Evolutionary conservation across 352 stramenopile species (phyloP).

Genomic region (Pythium dissimile): DNA sequence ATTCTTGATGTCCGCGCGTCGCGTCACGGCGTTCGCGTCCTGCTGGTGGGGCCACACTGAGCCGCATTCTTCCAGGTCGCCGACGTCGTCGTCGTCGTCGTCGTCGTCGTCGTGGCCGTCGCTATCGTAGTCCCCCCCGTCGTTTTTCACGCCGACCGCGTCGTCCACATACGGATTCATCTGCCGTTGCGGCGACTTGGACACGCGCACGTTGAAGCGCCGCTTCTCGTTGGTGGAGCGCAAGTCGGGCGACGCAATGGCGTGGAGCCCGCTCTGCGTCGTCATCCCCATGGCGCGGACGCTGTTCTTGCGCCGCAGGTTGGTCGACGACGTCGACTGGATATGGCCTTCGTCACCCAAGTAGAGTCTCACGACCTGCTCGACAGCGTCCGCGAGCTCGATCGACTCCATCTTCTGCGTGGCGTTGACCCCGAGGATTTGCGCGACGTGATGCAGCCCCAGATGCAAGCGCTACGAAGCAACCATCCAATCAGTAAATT

Average conservation of each 20-base stretch:
- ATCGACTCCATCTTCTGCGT: conserved; percentile 49
- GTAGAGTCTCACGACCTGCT: conserved; percentile 72
- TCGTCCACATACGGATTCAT: conserved; percentile 68
- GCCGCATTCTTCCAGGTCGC: conserved; percentile 23
- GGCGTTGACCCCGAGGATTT: conserved; percentile 55
- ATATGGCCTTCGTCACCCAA: conserved; percentile 73
- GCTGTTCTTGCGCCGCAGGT: conserved; percentile 73
- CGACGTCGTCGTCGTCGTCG: conserved; percentile 8
- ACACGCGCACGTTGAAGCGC: conserved; percentile 78
- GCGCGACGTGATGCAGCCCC: conserved; percentile 71
- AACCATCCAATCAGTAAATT: too few relatives aligned
- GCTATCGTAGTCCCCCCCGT: conserved; percentile 26
- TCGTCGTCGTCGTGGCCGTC: conserved; percentile 24
- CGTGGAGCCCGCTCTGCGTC: conserved; percentile 29
- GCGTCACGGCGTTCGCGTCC: conserved; percentile 33
- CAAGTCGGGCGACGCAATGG: conserved; percentile 30
- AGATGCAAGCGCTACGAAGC: conserved; percentile 54
- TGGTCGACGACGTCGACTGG: conserved; percentile 39
- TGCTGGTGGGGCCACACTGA: conserved; percentile 8
- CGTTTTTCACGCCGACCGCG: conserved; percentile 21
- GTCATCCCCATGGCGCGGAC: conserved; percentile 42
- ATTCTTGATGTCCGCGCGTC: conserved; percentile 65
- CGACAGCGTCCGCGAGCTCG: conserved; percentile 63
- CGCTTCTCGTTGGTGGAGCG: conserved; percentile 58
- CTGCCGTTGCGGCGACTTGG: conserved; percentile 33